Conservation (phyloP, 2,329 filamentous ascomycete species). For the Alternaria sp. region DNA sequence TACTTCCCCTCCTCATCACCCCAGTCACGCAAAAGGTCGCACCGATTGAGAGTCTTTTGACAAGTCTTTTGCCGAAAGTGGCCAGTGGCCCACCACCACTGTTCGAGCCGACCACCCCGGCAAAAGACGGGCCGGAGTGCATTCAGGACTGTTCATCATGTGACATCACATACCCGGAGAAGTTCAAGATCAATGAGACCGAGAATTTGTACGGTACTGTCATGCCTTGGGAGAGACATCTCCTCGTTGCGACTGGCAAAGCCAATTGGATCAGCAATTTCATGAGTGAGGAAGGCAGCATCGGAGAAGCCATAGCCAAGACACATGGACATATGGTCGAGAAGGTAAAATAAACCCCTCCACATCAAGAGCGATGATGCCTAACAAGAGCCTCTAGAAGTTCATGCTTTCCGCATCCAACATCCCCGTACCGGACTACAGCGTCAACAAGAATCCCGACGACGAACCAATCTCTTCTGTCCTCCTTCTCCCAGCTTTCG, state of each 20-base stretch:
- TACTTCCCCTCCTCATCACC: not conserved
- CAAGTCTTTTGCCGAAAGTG: not conserved
- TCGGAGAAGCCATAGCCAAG: not conserved
- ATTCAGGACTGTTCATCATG: not conserved
- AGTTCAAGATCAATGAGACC: not conserved
- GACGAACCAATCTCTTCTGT: not conserved
- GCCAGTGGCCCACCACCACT: not conserved
- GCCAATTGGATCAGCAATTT: not conserved
- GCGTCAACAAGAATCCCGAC: not conserved
- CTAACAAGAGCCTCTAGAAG: not conserved
- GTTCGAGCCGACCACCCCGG: not conserved
- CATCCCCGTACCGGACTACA: not conserved
- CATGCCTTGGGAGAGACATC: not conserved
- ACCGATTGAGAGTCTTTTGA: not conserved
- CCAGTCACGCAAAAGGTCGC: not conserved
- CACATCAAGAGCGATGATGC: not conserved
- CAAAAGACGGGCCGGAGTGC: not conserved
- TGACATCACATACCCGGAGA: not conserved
- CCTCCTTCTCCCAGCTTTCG: not conserved
- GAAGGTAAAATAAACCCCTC: not conserved
- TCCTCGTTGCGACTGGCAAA: not conserved
- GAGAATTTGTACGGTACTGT: not conserved
- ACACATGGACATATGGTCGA: not conserved
- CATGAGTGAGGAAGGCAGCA: not conserved
- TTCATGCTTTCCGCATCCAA: not conserved